Percentiles rank a stretch among this genome's conserved stretches.
Conservation (phyloP, 1,139 yeast species). For the Magnusiomyces suaveolens region DNA sequence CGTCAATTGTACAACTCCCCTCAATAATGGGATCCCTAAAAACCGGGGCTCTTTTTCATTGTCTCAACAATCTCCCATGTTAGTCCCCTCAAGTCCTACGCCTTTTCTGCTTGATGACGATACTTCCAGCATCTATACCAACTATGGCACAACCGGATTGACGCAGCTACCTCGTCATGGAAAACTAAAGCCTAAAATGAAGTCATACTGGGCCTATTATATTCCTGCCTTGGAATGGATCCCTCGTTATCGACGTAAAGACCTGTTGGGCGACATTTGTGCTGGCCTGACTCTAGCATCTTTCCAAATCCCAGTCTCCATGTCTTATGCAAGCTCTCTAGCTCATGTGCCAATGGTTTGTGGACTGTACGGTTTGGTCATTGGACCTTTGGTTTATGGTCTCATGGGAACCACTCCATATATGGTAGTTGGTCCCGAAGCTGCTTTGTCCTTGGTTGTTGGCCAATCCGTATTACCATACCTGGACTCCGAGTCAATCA, state of each 20-base stretch:
- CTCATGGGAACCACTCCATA: constrained; percentile 88
- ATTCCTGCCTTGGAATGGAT: constrained; percentile 79
- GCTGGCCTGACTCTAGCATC: constrained; percentile 88
- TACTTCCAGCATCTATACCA: background rate
- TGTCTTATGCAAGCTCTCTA: constrained; percentile 81
- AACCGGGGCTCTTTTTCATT: background rate
- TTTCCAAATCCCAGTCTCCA: constrained; percentile 80
- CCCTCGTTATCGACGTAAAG: constrained; percentile 44
- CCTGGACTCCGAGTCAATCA: constrained; percentile 32
- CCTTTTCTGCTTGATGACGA: background rate
- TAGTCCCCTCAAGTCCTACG: background rate
- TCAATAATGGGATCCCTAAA: constrained; percentile 6
- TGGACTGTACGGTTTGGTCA: constrained; percentile 72
- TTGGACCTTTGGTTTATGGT: constrained; percentile 76
- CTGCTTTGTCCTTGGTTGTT: constrained; percentile 80
- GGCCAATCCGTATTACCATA: constrained; percentile 77
- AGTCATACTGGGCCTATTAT: constrained; percentile 49
- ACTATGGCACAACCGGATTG: background rate
- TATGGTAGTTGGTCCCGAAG: constrained; percentile 96
- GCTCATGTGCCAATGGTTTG: constrained; percentile 87
- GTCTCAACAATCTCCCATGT: background rate
- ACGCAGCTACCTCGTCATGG: constrained; percentile 11
- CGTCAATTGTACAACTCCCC: background rate
- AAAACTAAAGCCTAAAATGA: constrained; percentile 15
- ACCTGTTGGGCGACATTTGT: constrained; percentile 61